phyloP scores from a whole-genome alignment of 495 filamentous ascomycete genomes.

The Arthonia radiata region DNA sequence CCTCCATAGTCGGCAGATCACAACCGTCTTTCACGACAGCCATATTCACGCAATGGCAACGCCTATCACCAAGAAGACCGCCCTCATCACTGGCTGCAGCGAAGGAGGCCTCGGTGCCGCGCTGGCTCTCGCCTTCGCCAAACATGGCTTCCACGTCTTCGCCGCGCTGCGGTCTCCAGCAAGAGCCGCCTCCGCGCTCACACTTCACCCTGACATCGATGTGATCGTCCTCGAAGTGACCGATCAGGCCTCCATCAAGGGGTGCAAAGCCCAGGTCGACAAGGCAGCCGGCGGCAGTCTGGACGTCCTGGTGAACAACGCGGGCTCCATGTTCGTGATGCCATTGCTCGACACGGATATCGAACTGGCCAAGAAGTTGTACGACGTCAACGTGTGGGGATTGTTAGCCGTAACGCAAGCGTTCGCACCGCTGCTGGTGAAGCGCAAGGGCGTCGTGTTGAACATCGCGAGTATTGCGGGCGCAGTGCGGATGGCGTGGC shows the following conservation, averaged over 20 bases:
- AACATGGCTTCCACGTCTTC: constrained; percentile 17
- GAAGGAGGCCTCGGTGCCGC: constrained; percentile 20
- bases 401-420: constrained; percentile 27
- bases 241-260: constrained; percentile 10
- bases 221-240: constrained; percentile 15
- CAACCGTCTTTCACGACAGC: too few species aligned
- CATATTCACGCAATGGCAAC: constrained; percentile 8
- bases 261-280: too few species aligned
- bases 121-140: constrained; percentile 16
- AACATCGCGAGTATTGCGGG: constrained; percentile 8
- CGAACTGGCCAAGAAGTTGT: constrained; percentile 24
- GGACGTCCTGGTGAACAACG: constrained; percentile 46
- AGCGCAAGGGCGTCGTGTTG: constrained; percentile 12
- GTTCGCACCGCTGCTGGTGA: constrained; percentile 26
- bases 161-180: constrained; percentile 19
- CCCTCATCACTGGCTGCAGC: constrained; percentile 23
- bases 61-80: constrained; percentile 3
- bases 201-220: constrained; percentile 7
- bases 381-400: constrained; percentile 39
- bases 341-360: constrained; percentile 28
- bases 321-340: constrained; percentile 25
- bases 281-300: constrained; percentile 12
- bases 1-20: too few species aligned
- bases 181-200: constrained; percentile 15
- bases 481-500: constrained; percentile 1